These are phyloP conservation scores for Teratosphaeria epicoccoides DNA, from an alignment of 2,329 filamentous ascomycete genomes.

Conservation along the genomic window DNA sequence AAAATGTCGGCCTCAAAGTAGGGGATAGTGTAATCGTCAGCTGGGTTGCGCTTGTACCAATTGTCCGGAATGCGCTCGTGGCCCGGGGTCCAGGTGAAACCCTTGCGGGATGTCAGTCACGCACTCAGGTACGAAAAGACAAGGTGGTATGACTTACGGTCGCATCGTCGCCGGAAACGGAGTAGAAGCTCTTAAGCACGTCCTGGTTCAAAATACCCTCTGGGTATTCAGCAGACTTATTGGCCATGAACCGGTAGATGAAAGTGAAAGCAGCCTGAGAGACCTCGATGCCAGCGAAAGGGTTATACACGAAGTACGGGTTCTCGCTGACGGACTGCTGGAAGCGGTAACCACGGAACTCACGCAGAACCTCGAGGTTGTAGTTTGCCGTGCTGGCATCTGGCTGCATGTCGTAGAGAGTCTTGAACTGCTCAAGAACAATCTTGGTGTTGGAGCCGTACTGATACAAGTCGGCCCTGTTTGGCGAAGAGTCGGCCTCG, in stretches of 20 bases:
- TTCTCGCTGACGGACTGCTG: constrained; percentile 21
- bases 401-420: constrained; percentile 18
- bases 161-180: constrained; percentile 25
- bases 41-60: constrained; percentile 17
- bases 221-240: constrained; percentile 30
- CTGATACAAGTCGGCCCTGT: constrained; percentile 23
- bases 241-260: constrained; percentile 31
- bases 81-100: constrained; percentile 19
- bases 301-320: constrained; percentile 15
- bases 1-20: constrained; percentile 20
- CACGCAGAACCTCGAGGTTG: constrained; percentile 21
- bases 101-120: constrained; percentile 6
- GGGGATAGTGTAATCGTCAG: constrained; percentile 15
- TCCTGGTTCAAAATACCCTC: constrained; percentile 28
- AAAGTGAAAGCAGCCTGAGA: constrained; percentile 23
- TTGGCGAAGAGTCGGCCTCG: constrained; percentile 25
- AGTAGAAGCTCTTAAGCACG: constrained; percentile 31
- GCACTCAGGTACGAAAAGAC: neutral
- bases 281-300: constrained; percentile 21
- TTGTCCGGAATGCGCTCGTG: constrained; percentile 17
- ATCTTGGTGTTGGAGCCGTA: constrained; percentile 15
- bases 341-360: constrained; percentile 21
- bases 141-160: constrained; percentile 8
- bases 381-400: constrained; percentile 21
- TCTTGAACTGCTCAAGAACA: constrained; percentile 13